These are phyloP conservation scores for Neonectria ditissima DNA, from an alignment of 2,329 filamentous ascomycete genomes.

Conservation along the genomic window DNA sequence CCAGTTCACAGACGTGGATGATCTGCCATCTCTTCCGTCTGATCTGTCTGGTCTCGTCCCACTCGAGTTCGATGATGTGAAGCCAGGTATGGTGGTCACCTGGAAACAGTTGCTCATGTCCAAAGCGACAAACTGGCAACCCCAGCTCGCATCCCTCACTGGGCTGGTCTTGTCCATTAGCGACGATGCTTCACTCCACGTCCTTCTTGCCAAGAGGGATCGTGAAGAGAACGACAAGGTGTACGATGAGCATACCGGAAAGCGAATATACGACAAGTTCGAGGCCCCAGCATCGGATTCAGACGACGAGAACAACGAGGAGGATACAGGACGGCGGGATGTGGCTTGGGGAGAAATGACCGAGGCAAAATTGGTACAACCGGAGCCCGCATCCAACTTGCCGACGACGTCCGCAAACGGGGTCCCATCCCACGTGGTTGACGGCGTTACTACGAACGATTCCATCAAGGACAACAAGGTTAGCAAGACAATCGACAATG, in stretches of 20 bases:
- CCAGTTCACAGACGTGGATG: slow-evolving; percentile 64
- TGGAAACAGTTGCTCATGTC: slow-evolving; percentile 76
- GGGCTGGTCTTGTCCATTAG: slow-evolving; percentile 71
- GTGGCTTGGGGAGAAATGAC: slow-evolving; percentile 72
- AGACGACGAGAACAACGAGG: slow-evolving; percentile 66
- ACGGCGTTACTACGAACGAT: slow-evolving; percentile 26
- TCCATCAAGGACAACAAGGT: slow-evolving; percentile 40
- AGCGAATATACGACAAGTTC: slow-evolving; percentile 81
- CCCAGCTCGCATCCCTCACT: slow-evolving; percentile 72
- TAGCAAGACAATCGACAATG: slow-evolving; percentile 38
- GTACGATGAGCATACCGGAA: slow-evolving; percentile 75
- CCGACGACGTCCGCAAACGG: slow-evolving; percentile 35
- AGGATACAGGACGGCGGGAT: slow-evolving; percentile 72
- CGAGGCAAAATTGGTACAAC: slow-evolving; percentile 73
- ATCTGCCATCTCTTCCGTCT: slow-evolving; percentile 72
- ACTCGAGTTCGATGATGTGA: slow-evolving; percentile 61
- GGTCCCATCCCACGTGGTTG: slow-evolving; percentile 40
- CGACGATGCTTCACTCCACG: slow-evolving; percentile 63
- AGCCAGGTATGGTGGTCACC: slow-evolving; percentile 72
- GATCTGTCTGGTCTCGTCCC: slow-evolving; percentile 66
- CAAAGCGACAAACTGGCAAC: slow-evolving; percentile 73
- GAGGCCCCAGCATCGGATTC: slow-evolving; percentile 76
- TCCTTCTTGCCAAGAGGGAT: slow-evolving; percentile 78
- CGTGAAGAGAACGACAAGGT: slow-evolving; percentile 67
- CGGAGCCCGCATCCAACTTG: slow-evolving; percentile 45